Conservation (phyloP, 2,329 filamentous ascomycete species). For the Raffaelea albimanens region DNA sequence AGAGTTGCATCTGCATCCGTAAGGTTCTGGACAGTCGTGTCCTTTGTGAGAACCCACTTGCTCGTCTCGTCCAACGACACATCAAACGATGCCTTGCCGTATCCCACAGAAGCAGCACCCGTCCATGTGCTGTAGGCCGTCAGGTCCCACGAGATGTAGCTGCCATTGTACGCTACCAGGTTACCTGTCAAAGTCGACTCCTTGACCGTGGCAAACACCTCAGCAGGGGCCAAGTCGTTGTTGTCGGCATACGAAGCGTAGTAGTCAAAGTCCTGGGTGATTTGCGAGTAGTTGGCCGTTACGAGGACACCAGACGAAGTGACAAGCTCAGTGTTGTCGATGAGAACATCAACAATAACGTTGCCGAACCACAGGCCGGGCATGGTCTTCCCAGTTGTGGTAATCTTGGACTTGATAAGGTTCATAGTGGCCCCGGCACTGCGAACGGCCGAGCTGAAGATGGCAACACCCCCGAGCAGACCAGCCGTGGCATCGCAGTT, state of each 20-base stretch:
- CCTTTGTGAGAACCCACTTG: conserved; percentile 1
- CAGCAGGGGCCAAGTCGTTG: conserved; percentile 2
- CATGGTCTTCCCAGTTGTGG: neutral
- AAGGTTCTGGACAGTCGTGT: conserved; percentile 2
- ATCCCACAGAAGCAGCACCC: neutral
- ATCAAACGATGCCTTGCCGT: neutral
- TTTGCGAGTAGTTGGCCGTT: conserved; percentile 8
- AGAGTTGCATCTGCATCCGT: neutral
- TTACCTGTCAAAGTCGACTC: conserved; percentile 3
- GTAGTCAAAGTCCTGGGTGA: conserved; percentile 9
- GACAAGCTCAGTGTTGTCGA: neutral
- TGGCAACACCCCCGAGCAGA: conserved; percentile 5
- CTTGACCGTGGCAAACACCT: neutral
- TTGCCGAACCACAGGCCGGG: conserved; percentile 10
- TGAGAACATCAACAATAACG: conserved; percentile 2
- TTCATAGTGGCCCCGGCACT: conserved; percentile 1
- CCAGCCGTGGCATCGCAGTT: conserved; percentile 7
- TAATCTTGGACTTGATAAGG: conserved; percentile 2
- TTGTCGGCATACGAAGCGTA: conserved; percentile 7
- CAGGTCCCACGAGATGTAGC: conserved; percentile 4
- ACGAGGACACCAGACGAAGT: conserved; percentile 3
- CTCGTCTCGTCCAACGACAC: conserved; percentile 1
- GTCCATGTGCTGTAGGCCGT: conserved; percentile 2
- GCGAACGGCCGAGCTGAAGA: conserved; percentile 5
- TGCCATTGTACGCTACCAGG: conserved; percentile 8